phyloP scores from a whole-genome alignment of 768 basidiomycete genomes.

The Lyophyllum semitale region DNA sequence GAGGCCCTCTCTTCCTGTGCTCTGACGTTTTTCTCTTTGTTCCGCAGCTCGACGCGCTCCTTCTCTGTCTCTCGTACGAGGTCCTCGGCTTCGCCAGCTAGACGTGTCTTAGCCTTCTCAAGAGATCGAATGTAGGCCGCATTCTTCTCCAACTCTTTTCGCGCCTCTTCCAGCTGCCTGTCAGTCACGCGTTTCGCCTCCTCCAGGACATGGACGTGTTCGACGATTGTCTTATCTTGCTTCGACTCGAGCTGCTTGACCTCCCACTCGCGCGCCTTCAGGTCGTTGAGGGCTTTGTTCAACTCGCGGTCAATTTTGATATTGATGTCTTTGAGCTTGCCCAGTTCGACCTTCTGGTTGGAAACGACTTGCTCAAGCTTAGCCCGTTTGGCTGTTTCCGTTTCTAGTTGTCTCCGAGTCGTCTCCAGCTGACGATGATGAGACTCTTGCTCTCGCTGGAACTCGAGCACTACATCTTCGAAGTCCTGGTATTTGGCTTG shows the following conservation, averaged over 20 bases:
- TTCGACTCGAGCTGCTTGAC: constrained; percentile 82
- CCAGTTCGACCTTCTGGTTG: constrained; percentile 69
- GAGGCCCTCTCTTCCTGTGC: constrained; percentile 62
- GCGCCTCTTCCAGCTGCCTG: constrained; percentile 82
- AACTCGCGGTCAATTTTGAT: constrained; percentile 78
- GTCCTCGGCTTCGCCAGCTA: constrained; percentile 84
- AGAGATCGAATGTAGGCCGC: constrained; percentile 80
- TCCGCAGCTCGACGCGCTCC: constrained; percentile 64
- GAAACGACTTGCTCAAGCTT: constrained; percentile 71
- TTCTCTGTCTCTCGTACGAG: constrained; percentile 70
- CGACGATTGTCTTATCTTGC: constrained; percentile 98
- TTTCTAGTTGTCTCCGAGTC: constrained; percentile 69
- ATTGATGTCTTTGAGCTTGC: constrained; percentile 66
- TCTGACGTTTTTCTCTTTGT: constrained; percentile 67
- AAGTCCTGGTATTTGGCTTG: constrained; percentile 81
- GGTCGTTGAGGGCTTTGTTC: constrained; percentile 76
- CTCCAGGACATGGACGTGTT: constrained; percentile 95
- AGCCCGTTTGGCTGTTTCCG: constrained; percentile 69
- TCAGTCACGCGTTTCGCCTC: constrained; percentile 96
- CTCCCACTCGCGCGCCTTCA: constrained; percentile 84
- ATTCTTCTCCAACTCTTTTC: constrained; percentile 74
- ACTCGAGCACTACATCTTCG: constrained; percentile 84
- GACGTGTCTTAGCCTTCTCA: constrained; percentile 75
- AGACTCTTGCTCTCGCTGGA: constrained; percentile 79
- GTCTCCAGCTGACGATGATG: constrained; percentile 75